These are phyloP conservation scores for Sclerotinia spermophila DNA, from an alignment of 2,329 filamentous ascomycete species.

Conservation along the genomic window DNA sequence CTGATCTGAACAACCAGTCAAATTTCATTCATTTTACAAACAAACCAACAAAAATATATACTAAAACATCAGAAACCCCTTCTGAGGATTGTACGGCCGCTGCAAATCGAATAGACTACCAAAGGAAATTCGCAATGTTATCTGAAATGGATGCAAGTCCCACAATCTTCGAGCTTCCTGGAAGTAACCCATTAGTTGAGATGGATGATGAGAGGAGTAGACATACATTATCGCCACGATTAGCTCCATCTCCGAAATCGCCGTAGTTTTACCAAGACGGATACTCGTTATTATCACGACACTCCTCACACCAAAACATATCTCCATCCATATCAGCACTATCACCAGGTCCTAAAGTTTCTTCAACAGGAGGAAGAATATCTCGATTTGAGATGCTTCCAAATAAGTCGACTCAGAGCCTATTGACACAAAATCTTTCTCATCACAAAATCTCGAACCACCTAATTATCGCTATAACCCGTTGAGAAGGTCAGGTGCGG, in stretches of 20 bases:
- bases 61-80: neutral
- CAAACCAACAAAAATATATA: constrained; percentile 4
- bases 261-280: neutral
- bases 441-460: neutral
- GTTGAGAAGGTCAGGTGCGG: neutral
- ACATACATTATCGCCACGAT: neutral
- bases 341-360: neutral
- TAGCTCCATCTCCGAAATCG: neutral
- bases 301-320: neutral
- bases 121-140: neutral
- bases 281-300: neutral
- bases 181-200: neutral
- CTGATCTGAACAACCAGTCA: neutral
- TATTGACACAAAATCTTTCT: neutral
- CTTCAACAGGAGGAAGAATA: neutral
- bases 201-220: constrained; percentile 9
- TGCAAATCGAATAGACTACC: neutral
- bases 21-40: neutral
- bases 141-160: neutral
- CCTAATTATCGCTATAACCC: neutral
- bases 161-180: constrained; percentile 6
- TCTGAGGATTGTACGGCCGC: neutral
- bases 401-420: neutral
- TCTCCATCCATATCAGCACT: neutral
- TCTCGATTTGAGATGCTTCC: neutral